Conservation (phyloP, 1,139 yeast genomes). For the Kodamaea anthophila region DNA sequence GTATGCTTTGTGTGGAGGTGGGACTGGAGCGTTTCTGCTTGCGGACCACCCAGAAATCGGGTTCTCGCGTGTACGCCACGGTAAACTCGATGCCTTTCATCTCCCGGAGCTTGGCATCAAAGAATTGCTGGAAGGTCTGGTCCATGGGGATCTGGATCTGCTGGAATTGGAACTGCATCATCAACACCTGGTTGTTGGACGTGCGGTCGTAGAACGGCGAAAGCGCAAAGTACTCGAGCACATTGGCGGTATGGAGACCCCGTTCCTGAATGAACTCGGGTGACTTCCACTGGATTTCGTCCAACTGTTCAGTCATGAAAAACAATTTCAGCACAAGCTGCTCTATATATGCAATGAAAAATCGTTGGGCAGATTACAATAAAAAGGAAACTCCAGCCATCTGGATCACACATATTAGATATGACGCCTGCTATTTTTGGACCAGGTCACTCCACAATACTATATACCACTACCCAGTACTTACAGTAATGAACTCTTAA, state of each 20-base stretch:
- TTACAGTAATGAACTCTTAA: too few relatives aligned
- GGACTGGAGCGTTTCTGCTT: constrained; percentile 65
- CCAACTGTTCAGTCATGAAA: constrained; percentile 42
- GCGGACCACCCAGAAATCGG: constrained; percentile 86
- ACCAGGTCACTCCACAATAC: too few relatives aligned
- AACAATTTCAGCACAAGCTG: too few relatives aligned
- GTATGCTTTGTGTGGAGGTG: constrained; percentile 45
- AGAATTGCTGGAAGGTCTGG: constrained; percentile 22
- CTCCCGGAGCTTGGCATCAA: constrained; percentile 56
- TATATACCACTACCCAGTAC: too few relatives aligned
- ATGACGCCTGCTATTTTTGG: too few relatives aligned
- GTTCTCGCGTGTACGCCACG: constrained; percentile 69
- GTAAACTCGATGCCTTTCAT: constrained; percentile 86
- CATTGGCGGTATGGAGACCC: constrained; percentile 83
- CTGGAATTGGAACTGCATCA: constrained; percentile 92
- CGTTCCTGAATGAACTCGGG: constrained; percentile 95
- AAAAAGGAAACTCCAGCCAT: too few relatives aligned
- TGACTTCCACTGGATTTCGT: constrained; percentile 93
- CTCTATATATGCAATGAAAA: too few relatives aligned
- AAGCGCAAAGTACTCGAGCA: constrained; percentile 84
- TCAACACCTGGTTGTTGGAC: constrained; percentile 87
- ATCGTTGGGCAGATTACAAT: too few relatives aligned
- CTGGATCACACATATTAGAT: too few relatives aligned
- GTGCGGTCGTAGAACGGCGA: constrained; percentile 94
- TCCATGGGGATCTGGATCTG: constrained; percentile 40